Percentiles rank a stretch among this genome's conserved stretches.
Evolutionary conservation across 495 filamentous ascomycete species (phyloP).

Genomic region (Penicillium salamii): DNA sequence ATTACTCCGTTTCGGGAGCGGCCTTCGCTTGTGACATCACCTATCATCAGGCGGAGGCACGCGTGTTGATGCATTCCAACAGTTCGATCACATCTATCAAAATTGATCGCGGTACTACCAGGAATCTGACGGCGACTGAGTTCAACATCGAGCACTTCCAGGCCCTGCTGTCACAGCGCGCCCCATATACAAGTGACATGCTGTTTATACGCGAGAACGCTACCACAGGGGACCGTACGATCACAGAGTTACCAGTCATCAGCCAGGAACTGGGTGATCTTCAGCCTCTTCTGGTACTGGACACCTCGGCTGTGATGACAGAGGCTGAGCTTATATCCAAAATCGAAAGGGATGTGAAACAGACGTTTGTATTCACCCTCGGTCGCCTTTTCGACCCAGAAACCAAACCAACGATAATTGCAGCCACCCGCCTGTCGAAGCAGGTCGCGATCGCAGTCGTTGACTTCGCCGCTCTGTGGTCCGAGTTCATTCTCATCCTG

Average conservation of each 20-base stretch:
- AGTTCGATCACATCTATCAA: constrained; percentile 35
- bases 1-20: constrained; percentile 27
- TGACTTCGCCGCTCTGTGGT: constrained; percentile 28
- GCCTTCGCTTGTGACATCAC: constrained; percentile 38
- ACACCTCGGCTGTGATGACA: constrained; percentile 34
- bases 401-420: constrained; percentile 17
- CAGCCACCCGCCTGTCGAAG: constrained; percentile 21
- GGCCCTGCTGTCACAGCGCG: constrained; percentile 31
- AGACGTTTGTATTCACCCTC: constrained; percentile 37
- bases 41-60: constrained; percentile 32
- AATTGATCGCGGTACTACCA: constrained; percentile 17
- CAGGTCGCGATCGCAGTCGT: constrained; percentile 37
- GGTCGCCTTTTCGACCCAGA: constrained; percentile 38
- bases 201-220: constrained; percentile 32
- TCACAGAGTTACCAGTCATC: constrained; percentile 38
- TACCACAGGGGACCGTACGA: constrained; percentile 26
- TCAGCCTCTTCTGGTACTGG: constrained; percentile 32
- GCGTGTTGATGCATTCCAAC: constrained; percentile 39
- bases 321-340: constrained; percentile 29
- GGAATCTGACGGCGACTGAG: constrained; percentile 15
- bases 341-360: constrained; percentile 30
- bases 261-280: constrained; percentile 36
- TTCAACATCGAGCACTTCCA: constrained; percentile 40
- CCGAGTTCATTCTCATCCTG: constrained; percentile 31
- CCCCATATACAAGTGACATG: constrained; percentile 41